Conservation (phyloP, 345 rosid genomes). For the Alliaria petiolata region DNA sequence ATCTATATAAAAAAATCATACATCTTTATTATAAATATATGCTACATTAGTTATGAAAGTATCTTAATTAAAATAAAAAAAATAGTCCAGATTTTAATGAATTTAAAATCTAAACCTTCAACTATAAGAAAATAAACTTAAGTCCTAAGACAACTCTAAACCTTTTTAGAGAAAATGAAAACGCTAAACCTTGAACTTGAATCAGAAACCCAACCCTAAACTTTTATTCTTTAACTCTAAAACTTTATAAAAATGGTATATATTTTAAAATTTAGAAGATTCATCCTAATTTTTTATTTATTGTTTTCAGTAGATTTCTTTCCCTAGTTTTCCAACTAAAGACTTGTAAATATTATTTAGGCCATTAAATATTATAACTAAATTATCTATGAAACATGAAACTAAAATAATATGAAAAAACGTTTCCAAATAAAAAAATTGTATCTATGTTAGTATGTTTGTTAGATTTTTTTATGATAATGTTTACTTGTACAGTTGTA, state of each 20-base stretch:
- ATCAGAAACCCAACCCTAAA: neutral
- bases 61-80: neutral
- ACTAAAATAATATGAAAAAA: neutral
- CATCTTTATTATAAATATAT: too few relatives aligned
- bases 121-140: neutral
- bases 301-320: neutral
- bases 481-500: neutral
- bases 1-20: too few relatives aligned
- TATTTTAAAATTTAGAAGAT: neutral
- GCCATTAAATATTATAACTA: neutral
- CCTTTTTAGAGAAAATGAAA: too few relatives aligned
- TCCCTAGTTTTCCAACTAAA: neutral
- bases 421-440: neutral
- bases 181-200: neutral
- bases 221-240: neutral
- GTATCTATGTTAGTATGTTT: neutral
- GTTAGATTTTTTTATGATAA: neutral
- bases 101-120: neutral
- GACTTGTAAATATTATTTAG: neutral
- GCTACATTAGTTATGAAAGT: too few relatives aligned
- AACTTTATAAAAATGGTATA: neutral
- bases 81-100: neutral
- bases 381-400: neutral
- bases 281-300: neutral
- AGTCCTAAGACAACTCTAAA: neutral